Percentiles rank a stretch among this genome's conserved stretches.
phyloP scores from a whole-genome alignment of 164 flowering plant species.

The Piper betle region DNA sequence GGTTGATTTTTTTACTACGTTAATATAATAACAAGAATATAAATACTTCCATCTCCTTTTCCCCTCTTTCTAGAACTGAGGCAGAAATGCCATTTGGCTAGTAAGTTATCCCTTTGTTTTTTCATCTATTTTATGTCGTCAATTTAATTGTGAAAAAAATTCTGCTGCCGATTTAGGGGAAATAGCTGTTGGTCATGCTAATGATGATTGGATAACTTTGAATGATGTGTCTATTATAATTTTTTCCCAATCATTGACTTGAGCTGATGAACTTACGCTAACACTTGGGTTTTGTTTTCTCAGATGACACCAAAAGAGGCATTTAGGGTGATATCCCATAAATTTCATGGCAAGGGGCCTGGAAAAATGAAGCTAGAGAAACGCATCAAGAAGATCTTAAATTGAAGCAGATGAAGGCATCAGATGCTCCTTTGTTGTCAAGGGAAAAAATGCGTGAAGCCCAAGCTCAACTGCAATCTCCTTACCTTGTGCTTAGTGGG shows the following conservation, averaged over 20 bases:
- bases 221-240: no score
- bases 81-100: no score
- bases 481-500: conserved; percentile 92
- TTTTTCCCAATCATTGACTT: not conserved
- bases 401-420: conserved; percentile 89
- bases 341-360: conserved; percentile 94
- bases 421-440: conserved; percentile 87
- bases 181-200: no score
- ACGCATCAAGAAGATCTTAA: conserved; percentile 74
- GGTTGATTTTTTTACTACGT: no score
- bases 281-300: not conserved
- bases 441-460: conserved; percentile 95
- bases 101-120: no score
- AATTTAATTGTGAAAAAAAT: no score
- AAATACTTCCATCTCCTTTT: no score
- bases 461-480: conserved; percentile 61
- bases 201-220: no score
- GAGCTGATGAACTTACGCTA: not conserved
- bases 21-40: no score
- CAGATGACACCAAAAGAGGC: conserved; percentile 98
- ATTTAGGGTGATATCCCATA: conserved; percentile 75
- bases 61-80: no score
- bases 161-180: no score
- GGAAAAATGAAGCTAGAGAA: conserved; percentile 98
- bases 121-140: no score